Base-by-base conservation (phyloP, 139 green algal genomes). In the Nannochloris sp. region DNA sequence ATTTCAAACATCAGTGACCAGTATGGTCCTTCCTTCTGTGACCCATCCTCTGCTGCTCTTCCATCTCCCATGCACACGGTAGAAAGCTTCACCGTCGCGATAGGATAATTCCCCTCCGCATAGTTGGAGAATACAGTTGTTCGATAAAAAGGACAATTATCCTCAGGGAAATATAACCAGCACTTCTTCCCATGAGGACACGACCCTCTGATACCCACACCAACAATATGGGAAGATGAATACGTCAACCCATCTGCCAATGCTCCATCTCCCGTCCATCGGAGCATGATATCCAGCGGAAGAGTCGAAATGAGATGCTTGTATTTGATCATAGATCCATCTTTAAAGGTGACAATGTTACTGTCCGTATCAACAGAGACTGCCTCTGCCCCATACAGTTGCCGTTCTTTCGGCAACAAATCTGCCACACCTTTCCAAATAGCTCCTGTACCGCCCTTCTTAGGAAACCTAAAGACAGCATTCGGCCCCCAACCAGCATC, bases 1-100 rank as follows among this genome's bases (percentile, higher is more conserved):
- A 93, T 79, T 78, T 96, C 89, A 75, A 96, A 96, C 89, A 96
- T 95, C 37, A 96, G 82, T 10, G 84, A 93, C 87, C 89, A 94
- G 75, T 92, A 96, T 20, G 87, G 89, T 56, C 60, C 63, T 20
- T 37, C 16, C 44, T 46, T 28, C 2, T 59, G 30, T 37, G 31
- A 49, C 5, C 46, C n/a, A 5, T n/a, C 13, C n/a, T 30, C 55
- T 2, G 66, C 57, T 1, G 44, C 62, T 23, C 17, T 76, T 67
- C 82, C 79, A 50, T 89, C 84, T 5, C 73, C 74, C 61, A 79
- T 59, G 77, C 82, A 91, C 11, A 95, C 61, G 4, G 89, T 94
- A 40, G 76, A 80, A 64, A 95, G 80, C 67, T 74, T 65, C 25
- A 61, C 67, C 28, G 61, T 72, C 4, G 68, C 59, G 10, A 66